Conservation (phyloP, 1,139 yeast genomes). For the Kluyveromyces sp. region DNA sequence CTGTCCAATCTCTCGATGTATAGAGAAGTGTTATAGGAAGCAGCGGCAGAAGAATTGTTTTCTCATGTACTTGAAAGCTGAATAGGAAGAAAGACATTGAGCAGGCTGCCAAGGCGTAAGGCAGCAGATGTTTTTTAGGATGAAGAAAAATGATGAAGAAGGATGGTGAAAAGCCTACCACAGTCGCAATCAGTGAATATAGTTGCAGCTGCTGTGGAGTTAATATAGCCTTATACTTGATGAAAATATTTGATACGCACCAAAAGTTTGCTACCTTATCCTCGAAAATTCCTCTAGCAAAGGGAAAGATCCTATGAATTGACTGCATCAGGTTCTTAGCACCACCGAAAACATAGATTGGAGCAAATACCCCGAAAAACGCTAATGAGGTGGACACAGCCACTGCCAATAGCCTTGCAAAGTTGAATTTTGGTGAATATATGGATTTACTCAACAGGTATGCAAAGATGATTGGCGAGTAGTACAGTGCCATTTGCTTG, state of each 20-base stretch:
- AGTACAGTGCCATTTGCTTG: constrained; percentile 94
- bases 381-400: constrained; percentile 57
- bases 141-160: constrained; percentile 46
- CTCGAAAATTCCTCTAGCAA: constrained; percentile 90
- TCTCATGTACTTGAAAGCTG: constrained; percentile 94
- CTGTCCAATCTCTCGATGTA: constrained; percentile 50
- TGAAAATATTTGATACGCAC: constrained; percentile 77
- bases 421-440: constrained; percentile 33
- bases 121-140: constrained; percentile 45
- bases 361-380: constrained; percentile 48
- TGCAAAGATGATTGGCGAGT: constrained; percentile 81
- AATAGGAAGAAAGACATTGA: constrained; percentile 86
- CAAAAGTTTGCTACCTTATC: constrained; percentile 97
- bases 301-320: constrained; percentile 76
- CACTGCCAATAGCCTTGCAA: constrained; percentile 50
- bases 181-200: constrained; percentile 57
- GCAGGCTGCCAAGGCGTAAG: constrained; percentile 76
- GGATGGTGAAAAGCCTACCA: constrained; percentile 62
- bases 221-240: constrained; percentile 61
- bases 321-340: constrained; percentile 38
- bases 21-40: constrained; percentile 72
- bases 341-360: constrained; percentile 46
- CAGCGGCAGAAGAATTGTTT: constrained; percentile 79
- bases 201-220: constrained; percentile 53
- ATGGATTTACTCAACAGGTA: constrained; percentile 39